Evolutionary conservation across 2,329 filamentous ascomycete species (phyloP).

Genomic region (Apiospora sp.): DNA sequence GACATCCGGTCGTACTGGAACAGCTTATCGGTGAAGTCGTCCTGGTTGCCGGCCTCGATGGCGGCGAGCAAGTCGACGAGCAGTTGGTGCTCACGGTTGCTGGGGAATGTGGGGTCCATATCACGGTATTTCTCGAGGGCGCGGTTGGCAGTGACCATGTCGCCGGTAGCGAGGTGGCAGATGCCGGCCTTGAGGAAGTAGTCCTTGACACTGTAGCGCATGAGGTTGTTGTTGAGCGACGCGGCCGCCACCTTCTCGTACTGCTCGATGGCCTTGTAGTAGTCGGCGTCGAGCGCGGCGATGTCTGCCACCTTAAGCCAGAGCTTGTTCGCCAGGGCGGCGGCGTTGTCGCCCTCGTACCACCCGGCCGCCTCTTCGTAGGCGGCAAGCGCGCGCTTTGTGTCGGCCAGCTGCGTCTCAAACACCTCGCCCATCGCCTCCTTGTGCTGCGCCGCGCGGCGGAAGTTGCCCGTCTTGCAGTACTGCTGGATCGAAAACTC

Average conservation of each 20-base stretch:
- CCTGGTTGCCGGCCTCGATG: constrained; percentile 80
- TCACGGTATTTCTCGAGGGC: constrained; percentile 86
- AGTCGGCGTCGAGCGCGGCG: constrained; percentile 81
- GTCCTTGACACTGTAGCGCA: constrained; percentile 94
- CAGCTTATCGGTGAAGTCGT: constrained; percentile 84
- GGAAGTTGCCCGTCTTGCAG: constrained; percentile 87
- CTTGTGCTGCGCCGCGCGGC: constrained; percentile 88
- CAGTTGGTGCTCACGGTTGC: constrained; percentile 82
- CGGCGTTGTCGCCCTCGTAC: constrained; percentile 88
- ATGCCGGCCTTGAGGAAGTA: constrained; percentile 95
- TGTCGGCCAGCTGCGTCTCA: constrained; percentile 81
- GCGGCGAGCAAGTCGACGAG: constrained; percentile 79
- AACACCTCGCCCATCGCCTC: constrained; percentile 88
- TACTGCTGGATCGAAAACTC: constrained; percentile 85
- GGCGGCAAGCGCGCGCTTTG: constrained; percentile 78
- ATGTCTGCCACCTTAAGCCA: constrained; percentile 93
- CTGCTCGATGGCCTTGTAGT: constrained; percentile 80
- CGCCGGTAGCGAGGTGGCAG: constrained; percentile 79
- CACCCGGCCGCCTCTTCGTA: constrained; percentile 88
- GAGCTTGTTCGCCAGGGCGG: constrained; percentile 89
- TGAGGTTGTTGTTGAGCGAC: constrained; percentile 87
- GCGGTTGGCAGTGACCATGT: constrained; percentile 79
- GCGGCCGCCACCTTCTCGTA: constrained; percentile 85
- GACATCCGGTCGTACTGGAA: constrained; percentile 92
- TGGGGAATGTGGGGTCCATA: constrained; percentile 77